These are phyloP conservation scores for Centrapalus pauciflorus DNA, from an alignment of 129 eudicot species.

Conservation along the genomic window DNA sequence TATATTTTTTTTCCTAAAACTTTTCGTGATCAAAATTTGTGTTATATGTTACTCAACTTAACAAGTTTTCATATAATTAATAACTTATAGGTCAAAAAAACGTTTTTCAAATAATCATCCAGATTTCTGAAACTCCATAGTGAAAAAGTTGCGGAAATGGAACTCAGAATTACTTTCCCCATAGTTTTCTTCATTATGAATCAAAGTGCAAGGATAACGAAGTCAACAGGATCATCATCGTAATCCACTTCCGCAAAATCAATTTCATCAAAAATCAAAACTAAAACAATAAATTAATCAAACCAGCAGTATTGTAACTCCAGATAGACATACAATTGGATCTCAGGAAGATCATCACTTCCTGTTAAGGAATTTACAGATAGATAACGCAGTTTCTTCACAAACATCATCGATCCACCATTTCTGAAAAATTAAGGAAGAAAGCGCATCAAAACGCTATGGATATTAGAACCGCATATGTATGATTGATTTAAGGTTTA, in stretches of 20 bases:
- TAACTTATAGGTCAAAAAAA: no score
- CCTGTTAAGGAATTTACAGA: constrained; percentile 38
- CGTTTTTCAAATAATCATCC: no score
- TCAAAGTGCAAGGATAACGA: constrained; percentile 57
- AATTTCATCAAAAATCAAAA: neutral
- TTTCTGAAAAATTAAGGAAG: neutral
- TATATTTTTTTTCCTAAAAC: no score
- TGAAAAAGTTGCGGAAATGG: no score
- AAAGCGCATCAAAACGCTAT: no score
- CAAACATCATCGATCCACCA: neutral
- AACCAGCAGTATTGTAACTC: neutral
- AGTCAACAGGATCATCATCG: constrained; percentile 24
- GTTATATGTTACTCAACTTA: no score
- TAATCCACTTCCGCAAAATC: neutral
- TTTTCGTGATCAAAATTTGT: no score
- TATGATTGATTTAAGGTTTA: no score
- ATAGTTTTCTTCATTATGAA: constrained; percentile 30
- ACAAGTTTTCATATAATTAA: no score
- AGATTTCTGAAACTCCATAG: no score
- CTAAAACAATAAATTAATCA: no score
- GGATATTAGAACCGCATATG: no score
- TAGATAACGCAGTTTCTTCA: constrained; percentile 15
- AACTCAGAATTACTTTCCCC: constrained; percentile 45
- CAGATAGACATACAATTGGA: neutral
- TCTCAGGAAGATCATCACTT: constrained; percentile 40